A percentile compares a stretch with the other conserved stretches of the same genome.
phyloP scores from a whole-genome alignment of 2,329 filamentous ascomycete genomes.

The Curvularia hawaiiensis region DNA sequence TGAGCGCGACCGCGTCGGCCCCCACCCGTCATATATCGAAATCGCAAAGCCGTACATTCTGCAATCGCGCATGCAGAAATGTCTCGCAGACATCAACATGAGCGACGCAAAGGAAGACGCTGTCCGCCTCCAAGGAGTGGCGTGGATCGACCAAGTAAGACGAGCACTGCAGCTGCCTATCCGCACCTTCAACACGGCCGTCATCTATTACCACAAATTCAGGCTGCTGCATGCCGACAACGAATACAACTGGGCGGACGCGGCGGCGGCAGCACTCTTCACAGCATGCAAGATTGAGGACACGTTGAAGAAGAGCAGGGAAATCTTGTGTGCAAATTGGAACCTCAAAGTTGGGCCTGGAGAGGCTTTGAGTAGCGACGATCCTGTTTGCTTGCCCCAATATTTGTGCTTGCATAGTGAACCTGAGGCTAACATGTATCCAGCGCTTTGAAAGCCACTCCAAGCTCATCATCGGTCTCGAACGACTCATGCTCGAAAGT shows the following conservation, averaged over 20 bases:
- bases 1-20: constrained; percentile 48
- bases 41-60: constrained; percentile 78
- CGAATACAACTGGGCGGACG: constrained; percentile 85
- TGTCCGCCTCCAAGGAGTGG: constrained; percentile 82
- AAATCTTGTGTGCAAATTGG: constrained; percentile 89
- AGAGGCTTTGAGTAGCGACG: constrained; percentile 76
- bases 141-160: constrained; percentile 86
- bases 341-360: constrained; percentile 76
- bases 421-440: constrained; percentile 1
- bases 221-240: constrained; percentile 81
- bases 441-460: constrained; percentile 81
- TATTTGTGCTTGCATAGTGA: too few relatives aligned
- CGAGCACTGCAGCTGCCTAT: constrained; percentile 81
- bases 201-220: constrained; percentile 93
- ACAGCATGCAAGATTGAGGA: constrained; percentile 98
- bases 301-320: constrained; percentile 93
- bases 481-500: constrained; percentile 90
- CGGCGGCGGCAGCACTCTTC: constrained; percentile 84
- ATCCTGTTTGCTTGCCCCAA: constrained; percentile 64
- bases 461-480: constrained; percentile 83
- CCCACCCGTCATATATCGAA: constrained; percentile 68
- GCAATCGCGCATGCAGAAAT: constrained; percentile 77
- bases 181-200: constrained; percentile 89
- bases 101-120: constrained; percentile 80
- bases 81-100: constrained; percentile 70